These are phyloP conservation scores for Striga hermonthica DNA, from an alignment of 305 asterid genomes.

Conservation along the genomic window DNA sequence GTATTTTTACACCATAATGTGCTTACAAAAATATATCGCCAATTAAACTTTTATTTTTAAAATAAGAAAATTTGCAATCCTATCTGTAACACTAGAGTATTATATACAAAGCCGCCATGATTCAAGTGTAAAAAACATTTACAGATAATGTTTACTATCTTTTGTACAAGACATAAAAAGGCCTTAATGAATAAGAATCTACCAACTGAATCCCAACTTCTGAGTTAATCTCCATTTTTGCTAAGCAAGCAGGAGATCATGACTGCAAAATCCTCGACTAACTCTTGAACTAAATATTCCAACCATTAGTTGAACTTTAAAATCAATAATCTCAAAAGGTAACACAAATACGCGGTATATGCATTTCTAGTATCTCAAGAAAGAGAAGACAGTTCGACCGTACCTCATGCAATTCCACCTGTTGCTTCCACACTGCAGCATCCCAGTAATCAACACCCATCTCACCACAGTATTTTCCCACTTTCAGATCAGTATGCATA, in stretches of 20 bases:
- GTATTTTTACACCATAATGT: too few relatives aligned
- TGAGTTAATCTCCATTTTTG: not conserved
- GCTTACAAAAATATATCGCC: too few relatives aligned
- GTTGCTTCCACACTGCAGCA: conserved; percentile 50
- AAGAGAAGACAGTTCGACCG: conserved; percentile 22
- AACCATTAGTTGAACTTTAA: too few relatives aligned
- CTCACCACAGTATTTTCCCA: conserved; percentile 71
- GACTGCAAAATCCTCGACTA: too few relatives aligned
- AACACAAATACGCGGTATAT: not conserved
- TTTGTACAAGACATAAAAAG: not conserved
- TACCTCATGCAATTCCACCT: conserved; percentile 53
- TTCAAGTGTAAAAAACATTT: too few relatives aligned
- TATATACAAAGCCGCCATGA: too few relatives aligned
- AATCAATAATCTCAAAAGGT: conserved; percentile 1
- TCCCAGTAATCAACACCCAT: conserved; percentile 79
- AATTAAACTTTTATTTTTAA: too few relatives aligned
- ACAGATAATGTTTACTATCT: not conserved
- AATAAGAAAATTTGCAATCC: not conserved
- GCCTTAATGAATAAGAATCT: too few relatives aligned
- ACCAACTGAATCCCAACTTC: not conserved
- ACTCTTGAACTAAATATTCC: too few relatives aligned
- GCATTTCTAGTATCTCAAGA: not conserved
- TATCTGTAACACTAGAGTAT: not conserved
- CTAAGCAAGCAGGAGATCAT: not conserved
- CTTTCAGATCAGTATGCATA: conserved; percentile 65